Evolutionary conservation across 768 basidiomycete species (phyloP).

Genomic region (Phallus indusiatus): DNA sequence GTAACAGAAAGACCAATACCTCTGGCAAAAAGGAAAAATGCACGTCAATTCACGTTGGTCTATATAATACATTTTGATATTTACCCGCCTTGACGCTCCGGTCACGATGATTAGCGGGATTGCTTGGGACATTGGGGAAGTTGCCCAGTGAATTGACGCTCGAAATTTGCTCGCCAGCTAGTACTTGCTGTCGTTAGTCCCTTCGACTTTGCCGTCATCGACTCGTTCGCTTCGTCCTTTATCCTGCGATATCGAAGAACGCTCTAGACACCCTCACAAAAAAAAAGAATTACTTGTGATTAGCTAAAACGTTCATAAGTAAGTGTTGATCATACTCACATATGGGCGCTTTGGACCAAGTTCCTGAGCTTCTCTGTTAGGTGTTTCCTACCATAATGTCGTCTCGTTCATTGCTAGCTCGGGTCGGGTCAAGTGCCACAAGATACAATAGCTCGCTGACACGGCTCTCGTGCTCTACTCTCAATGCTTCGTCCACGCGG

Average conservation of each 20-base stretch:
- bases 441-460: conserved; percentile 36
- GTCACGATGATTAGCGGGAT: conserved; percentile 64
- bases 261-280: not conserved
- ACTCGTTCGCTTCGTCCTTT: no score
- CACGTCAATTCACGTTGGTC: conserved; percentile 27
- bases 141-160: conserved; percentile 1
- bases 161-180: not conserved
- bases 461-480: conserved; percentile 7
- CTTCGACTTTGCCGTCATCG: no score
- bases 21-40: conserved; percentile 18
- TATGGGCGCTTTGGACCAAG: conserved; percentile 5
- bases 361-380: conserved; percentile 1
- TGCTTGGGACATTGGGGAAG: not conserved
- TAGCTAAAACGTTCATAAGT: not conserved
- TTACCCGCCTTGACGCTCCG: conserved; percentile 58
- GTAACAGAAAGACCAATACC: conserved; percentile 78
- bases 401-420: conserved; percentile 52
- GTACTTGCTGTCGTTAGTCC: no score
- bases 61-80: not conserved
- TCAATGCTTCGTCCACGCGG: not conserved
- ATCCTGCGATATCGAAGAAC: no score
- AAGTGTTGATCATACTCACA: not conserved
- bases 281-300: not conserved
- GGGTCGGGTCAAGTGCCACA: conserved; percentile 43
- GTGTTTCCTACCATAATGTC: conserved; percentile 35